Conservation (phyloP, 768 basidiomycete genomes). For the Podaxis pistillaris region DNA sequence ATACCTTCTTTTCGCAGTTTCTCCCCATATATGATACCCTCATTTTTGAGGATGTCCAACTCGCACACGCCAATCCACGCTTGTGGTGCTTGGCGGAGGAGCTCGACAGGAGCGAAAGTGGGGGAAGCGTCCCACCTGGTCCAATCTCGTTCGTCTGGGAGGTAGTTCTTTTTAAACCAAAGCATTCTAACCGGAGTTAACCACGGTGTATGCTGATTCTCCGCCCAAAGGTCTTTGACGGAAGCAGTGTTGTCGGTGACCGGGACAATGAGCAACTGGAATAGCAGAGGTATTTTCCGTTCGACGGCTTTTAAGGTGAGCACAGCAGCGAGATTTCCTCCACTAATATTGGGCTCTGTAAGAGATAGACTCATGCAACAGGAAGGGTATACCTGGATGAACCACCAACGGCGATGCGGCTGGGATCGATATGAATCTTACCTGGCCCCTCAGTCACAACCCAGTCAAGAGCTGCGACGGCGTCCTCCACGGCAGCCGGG, state of each 20-base stretch:
- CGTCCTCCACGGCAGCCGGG: constrained; percentile 70
- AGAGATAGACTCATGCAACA: not conserved
- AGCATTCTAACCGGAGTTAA: constrained; percentile 63
- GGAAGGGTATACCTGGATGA: constrained; percentile 56
- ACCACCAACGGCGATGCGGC: constrained; percentile 68
- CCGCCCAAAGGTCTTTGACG: constrained; percentile 42
- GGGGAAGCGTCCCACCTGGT: constrained; percentile 71
- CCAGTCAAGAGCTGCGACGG: constrained; percentile 67
- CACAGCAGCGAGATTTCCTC: constrained; percentile 69
- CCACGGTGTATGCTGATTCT: constrained; percentile 58
- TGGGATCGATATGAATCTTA: constrained; percentile 46
- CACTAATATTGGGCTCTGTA: constrained; percentile 34
- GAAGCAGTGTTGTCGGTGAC: constrained; percentile 71
- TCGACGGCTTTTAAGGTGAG: constrained; percentile 61
- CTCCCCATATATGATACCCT: constrained; percentile 62
- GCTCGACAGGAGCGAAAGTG: constrained; percentile 59
- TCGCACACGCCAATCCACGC: constrained; percentile 67
- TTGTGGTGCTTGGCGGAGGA: constrained; percentile 48
- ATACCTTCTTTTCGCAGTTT: constrained; percentile 54
- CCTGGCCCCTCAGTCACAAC: constrained; percentile 45
- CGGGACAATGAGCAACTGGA: constrained; percentile 69
- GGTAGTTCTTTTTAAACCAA: constrained; percentile 72
- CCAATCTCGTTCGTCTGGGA: constrained; percentile 60
- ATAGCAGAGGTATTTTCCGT: constrained; percentile 48
- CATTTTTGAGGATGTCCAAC: constrained; percentile 63